Evolutionary conservation across 257 asterid species (phyloP).

Genomic region (Striga asiatica): DNA sequence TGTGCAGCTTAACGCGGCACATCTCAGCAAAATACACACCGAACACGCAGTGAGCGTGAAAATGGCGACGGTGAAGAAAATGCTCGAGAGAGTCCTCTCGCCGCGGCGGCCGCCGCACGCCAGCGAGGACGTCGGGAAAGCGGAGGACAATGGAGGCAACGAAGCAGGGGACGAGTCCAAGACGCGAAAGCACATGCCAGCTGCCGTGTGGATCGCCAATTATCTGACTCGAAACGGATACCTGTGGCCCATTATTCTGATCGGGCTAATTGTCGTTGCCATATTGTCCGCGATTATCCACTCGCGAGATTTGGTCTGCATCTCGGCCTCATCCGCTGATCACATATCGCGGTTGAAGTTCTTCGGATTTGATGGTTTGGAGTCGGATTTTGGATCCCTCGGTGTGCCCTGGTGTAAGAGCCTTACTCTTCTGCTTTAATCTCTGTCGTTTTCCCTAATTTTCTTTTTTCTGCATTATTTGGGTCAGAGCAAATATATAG

Average conservation of each 20-base stretch:
- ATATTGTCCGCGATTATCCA: constrained; percentile 31
- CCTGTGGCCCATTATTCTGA: constrained; percentile 53
- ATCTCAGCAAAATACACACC: no score
- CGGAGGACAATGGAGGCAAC: constrained; percentile 35
- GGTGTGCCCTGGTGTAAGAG: constrained; percentile 99
- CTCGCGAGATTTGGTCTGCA: constrained; percentile 81
- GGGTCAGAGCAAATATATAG: background rate
- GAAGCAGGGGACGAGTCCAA: constrained; percentile 65
- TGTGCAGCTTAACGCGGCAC: constrained; percentile 13
- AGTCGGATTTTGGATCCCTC: constrained; percentile 87
- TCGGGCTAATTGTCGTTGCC: constrained; percentile 39
- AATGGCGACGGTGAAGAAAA: constrained; percentile 23
- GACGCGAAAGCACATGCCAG: constrained; percentile 52
- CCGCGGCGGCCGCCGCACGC: constrained; percentile 53
- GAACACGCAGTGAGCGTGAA: constrained; percentile 18
- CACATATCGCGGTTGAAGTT: constrained; percentile 67
- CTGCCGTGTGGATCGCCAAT: constrained; percentile 38
- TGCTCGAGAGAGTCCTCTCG: constrained; percentile 80
- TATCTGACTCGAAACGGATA: constrained; percentile 68
- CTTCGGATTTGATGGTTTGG: constrained; percentile 66
- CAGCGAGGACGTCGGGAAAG: constrained; percentile 32
- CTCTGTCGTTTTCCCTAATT: background rate
- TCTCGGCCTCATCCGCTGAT: constrained; percentile 61
- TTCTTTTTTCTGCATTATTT: constrained; percentile 1
- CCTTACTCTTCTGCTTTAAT: background rate